These are phyloP conservation scores for Cylindrodendrum hubeiense DNA, from an alignment of 2,329 filamentous ascomycete genomes.

Conservation along the genomic window DNA sequence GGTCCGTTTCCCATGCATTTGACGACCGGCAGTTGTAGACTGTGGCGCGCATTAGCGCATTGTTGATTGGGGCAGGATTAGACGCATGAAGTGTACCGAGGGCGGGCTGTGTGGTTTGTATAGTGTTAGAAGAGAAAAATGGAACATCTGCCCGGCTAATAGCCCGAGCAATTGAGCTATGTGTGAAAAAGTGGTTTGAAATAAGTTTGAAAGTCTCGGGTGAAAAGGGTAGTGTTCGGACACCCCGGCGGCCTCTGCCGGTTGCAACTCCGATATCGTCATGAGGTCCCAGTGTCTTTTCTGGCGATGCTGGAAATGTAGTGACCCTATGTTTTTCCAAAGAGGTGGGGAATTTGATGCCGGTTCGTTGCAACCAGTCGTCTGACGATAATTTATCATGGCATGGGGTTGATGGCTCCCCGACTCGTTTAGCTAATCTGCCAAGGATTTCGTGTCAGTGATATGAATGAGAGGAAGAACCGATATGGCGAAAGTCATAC, in stretches of 20 bases:
- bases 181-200: background rate
- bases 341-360: too few species aligned
- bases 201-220: background rate
- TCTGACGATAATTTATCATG: background rate
- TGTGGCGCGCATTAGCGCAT: background rate
- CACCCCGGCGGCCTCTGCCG: background rate
- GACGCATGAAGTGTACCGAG: background rate
- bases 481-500: background rate
- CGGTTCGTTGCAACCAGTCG: background rate
- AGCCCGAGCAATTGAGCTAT: slow-evolving; percentile 1
- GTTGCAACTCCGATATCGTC: background rate
- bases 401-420: background rate
- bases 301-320: background rate
- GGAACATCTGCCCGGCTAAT: slow-evolving; percentile 17
- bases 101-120: background rate
- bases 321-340: background rate
- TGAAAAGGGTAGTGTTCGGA: slow-evolving; percentile 13
- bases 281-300: background rate
- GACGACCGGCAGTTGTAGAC: slow-evolving; percentile 24
- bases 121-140: background rate
- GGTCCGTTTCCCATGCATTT: slow-evolving; percentile 19
- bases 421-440: background rate
- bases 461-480: background rate
- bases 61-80: background rate
- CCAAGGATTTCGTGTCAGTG: background rate